Evolutionary conservation across 2,329 filamentous ascomycete genomes (phyloP).

Genomic region (Cercospora janseana): DNA sequence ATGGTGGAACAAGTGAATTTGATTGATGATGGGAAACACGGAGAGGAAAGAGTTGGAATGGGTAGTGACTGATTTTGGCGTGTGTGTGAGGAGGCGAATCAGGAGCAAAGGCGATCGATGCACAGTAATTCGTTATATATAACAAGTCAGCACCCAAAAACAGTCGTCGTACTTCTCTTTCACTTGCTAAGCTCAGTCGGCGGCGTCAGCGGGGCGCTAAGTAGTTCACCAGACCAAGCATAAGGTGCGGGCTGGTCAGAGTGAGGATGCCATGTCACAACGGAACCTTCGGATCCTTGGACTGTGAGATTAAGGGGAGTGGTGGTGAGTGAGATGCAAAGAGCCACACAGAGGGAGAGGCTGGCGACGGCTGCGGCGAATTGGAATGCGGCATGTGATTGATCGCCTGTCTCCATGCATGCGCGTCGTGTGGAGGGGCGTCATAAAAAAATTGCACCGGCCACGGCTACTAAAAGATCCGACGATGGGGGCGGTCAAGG

Average conservation of each 20-base stretch:
- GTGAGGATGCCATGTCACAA: slow-evolving; percentile 3
- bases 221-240: neutral
- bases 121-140: neutral
- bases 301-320: slow-evolving; percentile 4
- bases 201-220: slow-evolving; percentile 6
- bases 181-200: neutral
- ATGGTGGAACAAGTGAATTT: neutral
- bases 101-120: too few relatives aligned
- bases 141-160: neutral
- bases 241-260: neutral
- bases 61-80: too few relatives aligned
- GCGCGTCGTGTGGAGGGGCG: too few relatives aligned
- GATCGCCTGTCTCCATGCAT: neutral
- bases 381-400: neutral
- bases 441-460: too few relatives aligned
- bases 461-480: slow-evolving; percentile 1
- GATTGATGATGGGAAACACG: too few relatives aligned
- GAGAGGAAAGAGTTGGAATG: too few relatives aligned
- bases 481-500: neutral
- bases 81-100: too few relatives aligned
- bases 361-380: neutral
- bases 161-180: neutral
- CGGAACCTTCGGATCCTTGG: neutral
- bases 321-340: too few relatives aligned
- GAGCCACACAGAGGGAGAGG: neutral